Evolutionary conservation across 2,329 filamentous ascomycete species (phyloP).

Genomic region (Cladorrhinum sp.): DNA sequence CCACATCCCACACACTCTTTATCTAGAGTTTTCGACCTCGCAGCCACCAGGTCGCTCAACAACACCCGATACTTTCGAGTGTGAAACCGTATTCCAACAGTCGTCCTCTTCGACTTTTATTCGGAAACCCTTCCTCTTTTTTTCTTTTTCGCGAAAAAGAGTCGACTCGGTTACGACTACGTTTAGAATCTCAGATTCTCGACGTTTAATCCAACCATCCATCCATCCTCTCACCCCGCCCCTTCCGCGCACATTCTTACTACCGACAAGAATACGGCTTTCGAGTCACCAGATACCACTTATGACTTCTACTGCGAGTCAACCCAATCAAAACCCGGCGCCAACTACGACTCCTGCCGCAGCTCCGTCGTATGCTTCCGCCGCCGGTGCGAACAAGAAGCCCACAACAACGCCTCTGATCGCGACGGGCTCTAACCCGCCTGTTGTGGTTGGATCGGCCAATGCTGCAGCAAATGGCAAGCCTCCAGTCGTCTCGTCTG

Average conservation of each 20-base stretch:
- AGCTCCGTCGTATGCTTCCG: conserved; percentile 65
- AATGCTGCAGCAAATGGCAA: conserved; percentile 56
- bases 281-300: conserved; percentile 37
- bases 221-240: conserved; percentile 7
- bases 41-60: conserved; percentile 14
- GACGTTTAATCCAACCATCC: conserved; percentile 2
- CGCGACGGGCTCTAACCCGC: conserved; percentile 55
- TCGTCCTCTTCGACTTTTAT: not conserved
- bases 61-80: conserved; percentile 16
- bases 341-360: conserved; percentile 52
- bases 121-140: conserved; percentile 10
- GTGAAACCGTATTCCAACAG: not conserved
- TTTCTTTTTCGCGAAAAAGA: conserved; percentile 19
- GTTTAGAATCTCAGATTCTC: conserved; percentile 1
- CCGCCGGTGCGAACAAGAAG: conserved; percentile 63
- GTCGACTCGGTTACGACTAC: not conserved
- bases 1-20: conserved; percentile 23
- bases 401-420: conserved; percentile 57
- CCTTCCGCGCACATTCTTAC: conserved; percentile 14
- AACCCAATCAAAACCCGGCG: conserved; percentile 55
- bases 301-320: conserved; percentile 61
- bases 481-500: conserved; percentile 66
- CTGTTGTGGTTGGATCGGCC: conserved; percentile 55
- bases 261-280: conserved; percentile 27
- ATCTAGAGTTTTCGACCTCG: conserved; percentile 20